Percentiles rank a stretch among this genome's conserved stretches.
Conservation (phyloP, 179 eudicot genomes). For the Beta corolliflora region DNA sequence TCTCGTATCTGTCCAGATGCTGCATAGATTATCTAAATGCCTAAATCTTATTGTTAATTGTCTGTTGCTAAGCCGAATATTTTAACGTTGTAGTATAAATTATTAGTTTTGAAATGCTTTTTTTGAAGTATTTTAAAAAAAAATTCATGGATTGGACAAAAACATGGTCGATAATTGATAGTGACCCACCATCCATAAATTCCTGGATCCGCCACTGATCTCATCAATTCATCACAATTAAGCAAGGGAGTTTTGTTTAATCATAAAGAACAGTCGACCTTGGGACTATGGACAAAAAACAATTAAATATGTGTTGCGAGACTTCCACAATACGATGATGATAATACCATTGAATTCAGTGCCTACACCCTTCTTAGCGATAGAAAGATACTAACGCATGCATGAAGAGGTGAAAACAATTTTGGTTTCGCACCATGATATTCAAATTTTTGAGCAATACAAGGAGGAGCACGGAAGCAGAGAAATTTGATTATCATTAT, state of each 20-base stretch:
- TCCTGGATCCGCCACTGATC: too few species aligned
- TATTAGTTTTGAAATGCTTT: too few species aligned
- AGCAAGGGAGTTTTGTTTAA: not conserved
- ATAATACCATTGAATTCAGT: conserved; percentile 10
- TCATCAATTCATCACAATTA: not conserved
- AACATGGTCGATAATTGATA: too few species aligned
- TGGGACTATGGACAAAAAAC: not conserved
- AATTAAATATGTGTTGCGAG: not conserved
- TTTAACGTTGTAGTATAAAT: too few species aligned
- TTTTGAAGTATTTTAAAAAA: too few species aligned
- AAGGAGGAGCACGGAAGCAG: conserved; percentile 3
- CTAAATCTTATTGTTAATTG: too few species aligned
- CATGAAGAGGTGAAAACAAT: not conserved
- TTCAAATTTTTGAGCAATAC: conserved; percentile 19
- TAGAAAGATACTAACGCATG: not conserved
- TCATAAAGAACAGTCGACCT: not conserved
- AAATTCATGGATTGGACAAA: too few species aligned
- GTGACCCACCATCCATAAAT: too few species aligned
- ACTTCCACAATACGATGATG: not conserved
- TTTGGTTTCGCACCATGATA: not conserved
- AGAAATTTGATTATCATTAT: conserved; percentile 1
- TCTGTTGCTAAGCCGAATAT: too few species aligned
- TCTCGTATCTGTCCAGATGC: too few species aligned
- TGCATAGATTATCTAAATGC: too few species aligned
- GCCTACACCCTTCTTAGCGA: not conserved